Conservation (phyloP, 306 rosid genomes). For the Ormosia emarginata region DNA sequence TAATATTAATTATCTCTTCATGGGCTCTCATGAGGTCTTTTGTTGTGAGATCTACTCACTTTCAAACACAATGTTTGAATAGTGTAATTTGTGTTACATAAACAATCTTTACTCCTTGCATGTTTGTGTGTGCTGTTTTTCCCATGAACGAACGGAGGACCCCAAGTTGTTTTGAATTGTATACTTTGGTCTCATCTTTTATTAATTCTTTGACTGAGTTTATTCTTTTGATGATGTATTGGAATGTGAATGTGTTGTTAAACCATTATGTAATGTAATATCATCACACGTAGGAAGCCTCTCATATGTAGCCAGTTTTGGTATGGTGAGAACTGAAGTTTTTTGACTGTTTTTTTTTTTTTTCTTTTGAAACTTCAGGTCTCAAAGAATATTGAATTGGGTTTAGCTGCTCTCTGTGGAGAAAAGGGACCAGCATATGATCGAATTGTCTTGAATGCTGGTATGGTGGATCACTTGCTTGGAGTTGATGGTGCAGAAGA, state of each 20-base stretch:
- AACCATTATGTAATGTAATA: neutral
- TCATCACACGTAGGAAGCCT: constrained; percentile 1
- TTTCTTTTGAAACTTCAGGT: constrained; percentile 44
- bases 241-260: neutral
- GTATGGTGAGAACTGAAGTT: neutral
- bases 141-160: neutral
- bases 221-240: neutral
- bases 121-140: neutral
- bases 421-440: constrained; percentile 92
- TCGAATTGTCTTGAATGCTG: constrained; percentile 86
- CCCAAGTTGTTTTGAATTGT: neutral
- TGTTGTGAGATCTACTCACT: neutral
- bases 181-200: neutral
- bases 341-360: constrained; percentile 16
- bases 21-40: neutral
- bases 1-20: neutral
- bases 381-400: constrained; percentile 80
- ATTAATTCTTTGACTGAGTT: neutral
- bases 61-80: neutral
- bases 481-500: constrained; percentile 91
- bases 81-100: neutral
- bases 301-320: neutral
- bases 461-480: constrained; percentile 89
- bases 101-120: neutral
- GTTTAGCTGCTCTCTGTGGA: constrained; percentile 80